These are phyloP conservation scores for Thuidium tamariscinum DNA, from an alignment of 225 moss, liverwort and hornwort species.

Conservation along the genomic window DNA sequence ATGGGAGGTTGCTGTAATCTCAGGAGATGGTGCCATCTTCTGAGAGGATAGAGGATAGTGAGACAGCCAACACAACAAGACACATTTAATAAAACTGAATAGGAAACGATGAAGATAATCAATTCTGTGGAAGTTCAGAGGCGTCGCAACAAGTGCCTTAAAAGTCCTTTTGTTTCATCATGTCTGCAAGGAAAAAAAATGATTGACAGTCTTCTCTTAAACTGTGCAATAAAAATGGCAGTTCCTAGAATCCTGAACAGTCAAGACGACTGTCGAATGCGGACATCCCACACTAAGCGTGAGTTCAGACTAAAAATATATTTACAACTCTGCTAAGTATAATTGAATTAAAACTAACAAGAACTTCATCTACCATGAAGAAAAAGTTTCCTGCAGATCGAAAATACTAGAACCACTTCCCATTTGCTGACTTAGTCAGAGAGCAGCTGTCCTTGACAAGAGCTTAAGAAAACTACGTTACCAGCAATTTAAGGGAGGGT, in stretches of 20 bases:
- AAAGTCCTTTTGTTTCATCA: not conserved
- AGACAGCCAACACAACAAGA: not conserved
- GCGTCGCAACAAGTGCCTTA: not conserved
- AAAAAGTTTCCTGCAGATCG: not conserved
- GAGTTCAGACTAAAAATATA: not conserved
- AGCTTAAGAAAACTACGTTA: not conserved
- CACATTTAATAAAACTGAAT: not conserved
- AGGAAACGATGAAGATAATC: not conserved
- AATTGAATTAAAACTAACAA: not conserved
- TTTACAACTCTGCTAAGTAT: not conserved
- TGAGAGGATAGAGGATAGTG: too few relatives aligned
- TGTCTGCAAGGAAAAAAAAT: not conserved
- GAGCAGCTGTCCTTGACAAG: not conserved
- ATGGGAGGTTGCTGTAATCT: too few relatives aligned
- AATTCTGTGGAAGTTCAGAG: not conserved
- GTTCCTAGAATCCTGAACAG: not conserved
- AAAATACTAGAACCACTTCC: not conserved
- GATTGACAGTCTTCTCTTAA: not conserved
- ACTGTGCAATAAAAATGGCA: constrained; percentile 1
- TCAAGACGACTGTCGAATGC: not conserved
- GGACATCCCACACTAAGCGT: not conserved
- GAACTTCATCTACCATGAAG: not conserved
- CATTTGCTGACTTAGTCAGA: not conserved
- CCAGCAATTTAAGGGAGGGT: not conserved
- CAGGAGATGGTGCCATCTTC: too few relatives aligned